Evolutionary conservation across 2,329 filamentous ascomycete species (phyloP).

Genomic region (Trichoderma koningiopsis): DNA sequence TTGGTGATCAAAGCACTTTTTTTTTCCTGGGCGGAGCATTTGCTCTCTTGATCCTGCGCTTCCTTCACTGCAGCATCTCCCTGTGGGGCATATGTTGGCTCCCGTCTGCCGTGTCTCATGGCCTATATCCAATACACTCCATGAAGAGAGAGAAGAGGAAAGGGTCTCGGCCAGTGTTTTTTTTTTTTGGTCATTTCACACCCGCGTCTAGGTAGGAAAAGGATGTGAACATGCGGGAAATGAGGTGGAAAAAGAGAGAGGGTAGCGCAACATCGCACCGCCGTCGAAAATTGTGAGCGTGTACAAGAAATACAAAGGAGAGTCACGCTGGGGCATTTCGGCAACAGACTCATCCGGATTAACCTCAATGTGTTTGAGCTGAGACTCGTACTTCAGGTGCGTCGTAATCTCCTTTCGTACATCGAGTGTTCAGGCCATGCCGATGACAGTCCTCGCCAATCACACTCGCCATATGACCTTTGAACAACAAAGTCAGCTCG

Average conservation of each 20-base stretch:
- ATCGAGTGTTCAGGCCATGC: background rate
- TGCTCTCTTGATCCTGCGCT: background rate
- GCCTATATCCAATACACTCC: background rate
- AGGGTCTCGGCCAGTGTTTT: background rate
- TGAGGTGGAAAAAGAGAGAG: background rate
- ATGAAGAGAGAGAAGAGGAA: background rate
- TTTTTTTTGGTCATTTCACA: background rate
- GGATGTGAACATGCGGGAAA: background rate
- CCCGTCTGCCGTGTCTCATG: background rate
- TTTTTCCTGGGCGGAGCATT: background rate
- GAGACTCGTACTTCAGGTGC: conserved; percentile 3
- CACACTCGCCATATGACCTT: background rate
- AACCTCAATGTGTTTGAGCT: background rate
- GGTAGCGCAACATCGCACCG: conserved; percentile 14
- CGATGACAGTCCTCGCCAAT: background rate
- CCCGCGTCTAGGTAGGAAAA: background rate
- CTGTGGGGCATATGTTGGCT: conserved; percentile 9
- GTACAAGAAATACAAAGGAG: background rate
- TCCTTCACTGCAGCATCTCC: conserved; percentile 12
- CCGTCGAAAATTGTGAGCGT: conserved; percentile 12
- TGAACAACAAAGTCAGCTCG: background rate
- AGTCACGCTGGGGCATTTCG: conserved; percentile 1
- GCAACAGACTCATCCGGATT: background rate
- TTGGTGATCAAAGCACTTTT: background rate
- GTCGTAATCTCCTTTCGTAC: background rate